Evolutionary conservation across 352 stramenopile species (phyloP).

Genomic region (Hyaloperonospora brassicae): DNA sequence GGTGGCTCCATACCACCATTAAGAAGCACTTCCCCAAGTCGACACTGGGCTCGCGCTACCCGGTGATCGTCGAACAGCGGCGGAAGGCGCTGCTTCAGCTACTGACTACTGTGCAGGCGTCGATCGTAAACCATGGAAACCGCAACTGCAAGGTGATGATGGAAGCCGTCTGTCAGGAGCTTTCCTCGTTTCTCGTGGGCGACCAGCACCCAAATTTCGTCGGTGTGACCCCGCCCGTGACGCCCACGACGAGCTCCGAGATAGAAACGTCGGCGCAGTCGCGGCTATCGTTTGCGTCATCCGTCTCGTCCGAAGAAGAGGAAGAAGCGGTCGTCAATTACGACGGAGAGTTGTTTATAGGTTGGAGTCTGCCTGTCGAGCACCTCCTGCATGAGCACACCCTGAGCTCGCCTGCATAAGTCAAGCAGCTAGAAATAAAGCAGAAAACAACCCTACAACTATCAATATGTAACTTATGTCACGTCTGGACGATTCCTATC

Average conservation of each 20-base stretch:
- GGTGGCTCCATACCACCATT: slow-evolving; percentile 48
- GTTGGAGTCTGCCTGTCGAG: slow-evolving; percentile 22
- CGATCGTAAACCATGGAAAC: slow-evolving; percentile 32
- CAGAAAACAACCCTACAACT: slow-evolving; percentile 3
- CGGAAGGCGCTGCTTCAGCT: slow-evolving; percentile 26
- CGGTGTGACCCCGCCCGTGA: slow-evolving; percentile 18
- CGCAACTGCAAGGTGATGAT: slow-evolving; percentile 31
- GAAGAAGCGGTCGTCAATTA: slow-evolving; percentile 22
- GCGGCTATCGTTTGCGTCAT: slow-evolving; percentile 21
- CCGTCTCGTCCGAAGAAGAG: slow-evolving; percentile 25
- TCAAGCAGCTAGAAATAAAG: slow-evolving; percentile 20
- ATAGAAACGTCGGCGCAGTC: slow-evolving; percentile 16
- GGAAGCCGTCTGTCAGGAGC: slow-evolving; percentile 23
- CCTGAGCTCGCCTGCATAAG: slow-evolving; percentile 1
- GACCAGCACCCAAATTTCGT: slow-evolving; percentile 7
- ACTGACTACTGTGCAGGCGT: slow-evolving; percentile 25
- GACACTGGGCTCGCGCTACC: slow-evolving; percentile 24
- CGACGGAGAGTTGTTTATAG: slow-evolving; percentile 15
- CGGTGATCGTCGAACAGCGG: slow-evolving; percentile 24
- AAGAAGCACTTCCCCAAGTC: slow-evolving; percentile 54
- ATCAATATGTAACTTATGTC: slow-evolving; percentile 17
- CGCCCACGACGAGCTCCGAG: slow-evolving; percentile 22
- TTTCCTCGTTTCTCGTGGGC: slow-evolving; percentile 28
- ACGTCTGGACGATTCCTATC: not conserved
- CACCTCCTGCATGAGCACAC: slow-evolving; percentile 20